Evolutionary conservation across 2,329 filamentous ascomycete genomes (phyloP).

Genomic region (Fusarium setosum): DNA sequence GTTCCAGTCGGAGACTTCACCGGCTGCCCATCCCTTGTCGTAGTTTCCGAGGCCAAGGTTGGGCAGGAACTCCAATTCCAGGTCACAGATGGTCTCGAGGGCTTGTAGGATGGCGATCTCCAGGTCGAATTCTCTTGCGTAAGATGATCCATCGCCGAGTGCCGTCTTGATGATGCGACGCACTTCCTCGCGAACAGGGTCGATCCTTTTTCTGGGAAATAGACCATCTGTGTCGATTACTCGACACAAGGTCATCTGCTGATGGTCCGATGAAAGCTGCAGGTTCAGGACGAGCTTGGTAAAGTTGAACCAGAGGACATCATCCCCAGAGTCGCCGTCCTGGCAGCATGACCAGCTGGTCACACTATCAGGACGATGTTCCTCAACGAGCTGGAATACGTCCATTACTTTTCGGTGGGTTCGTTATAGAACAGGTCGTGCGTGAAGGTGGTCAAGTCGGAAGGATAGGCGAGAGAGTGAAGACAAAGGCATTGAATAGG

Average conservation of each 20-base stretch:
- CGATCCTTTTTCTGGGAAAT: slow-evolving; percentile 8
- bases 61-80: background rate
- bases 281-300: slow-evolving; percentile 9
- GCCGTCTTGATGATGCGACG: slow-evolving; percentile 17
- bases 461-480: background rate
- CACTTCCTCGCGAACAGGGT: slow-evolving; percentile 27
- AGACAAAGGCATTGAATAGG: background rate
- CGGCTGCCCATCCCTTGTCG: slow-evolving; percentile 22
- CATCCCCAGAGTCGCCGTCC: background rate
- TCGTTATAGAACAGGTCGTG: background rate
- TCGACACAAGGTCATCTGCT: background rate
- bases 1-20: slow-evolving; percentile 18
- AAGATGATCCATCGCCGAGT: background rate
- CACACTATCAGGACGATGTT: slow-evolving; percentile 11
- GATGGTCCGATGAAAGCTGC: slow-evolving; percentile 8
- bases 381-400: background rate
- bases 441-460: background rate
- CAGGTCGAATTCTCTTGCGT: slow-evolving; percentile 1
- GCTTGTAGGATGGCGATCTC: slow-evolving; percentile 28
- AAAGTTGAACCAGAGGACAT: slow-evolving; percentile 12
- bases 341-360: background rate
- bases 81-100: slow-evolving; percentile 25
- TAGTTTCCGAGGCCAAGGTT: background rate
- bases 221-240: slow-evolving; percentile 7
- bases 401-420: background rate